phyloP scores from a whole-genome alignment of 805 yeast genomes.

The Suhomyces faveliae region DNA sequence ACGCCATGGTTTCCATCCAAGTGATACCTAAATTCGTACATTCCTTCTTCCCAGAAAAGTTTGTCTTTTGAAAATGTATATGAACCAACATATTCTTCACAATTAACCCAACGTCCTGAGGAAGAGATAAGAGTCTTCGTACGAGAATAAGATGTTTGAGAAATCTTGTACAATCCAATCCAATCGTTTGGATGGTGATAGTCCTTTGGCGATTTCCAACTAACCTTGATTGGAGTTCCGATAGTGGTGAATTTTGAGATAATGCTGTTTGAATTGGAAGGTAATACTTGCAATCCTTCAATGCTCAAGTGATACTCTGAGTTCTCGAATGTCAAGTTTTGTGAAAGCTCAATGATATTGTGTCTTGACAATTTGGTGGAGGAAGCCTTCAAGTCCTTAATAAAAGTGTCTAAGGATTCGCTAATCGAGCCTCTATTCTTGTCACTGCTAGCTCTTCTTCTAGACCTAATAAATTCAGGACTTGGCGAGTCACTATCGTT shows the following conservation, averaged over 20 bases:
- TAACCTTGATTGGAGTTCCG: conserved; percentile 55
- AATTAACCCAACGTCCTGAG: conserved; percentile 62
- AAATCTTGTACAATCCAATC: conserved; percentile 71
- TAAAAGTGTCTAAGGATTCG: conserved; percentile 47
- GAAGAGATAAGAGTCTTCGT: conserved; percentile 60
- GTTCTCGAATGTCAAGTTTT: conserved; percentile 37
- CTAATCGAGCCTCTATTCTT: conserved; percentile 35
- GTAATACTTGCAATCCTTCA: conserved; percentile 15
- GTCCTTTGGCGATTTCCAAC: conserved; percentile 52
- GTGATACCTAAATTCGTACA: conserved; percentile 74
- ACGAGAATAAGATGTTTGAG: conserved; percentile 56
- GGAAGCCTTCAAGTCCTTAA: conserved; percentile 39
- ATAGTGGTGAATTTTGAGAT: conserved; percentile 22
- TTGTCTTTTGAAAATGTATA: conserved; percentile 48
- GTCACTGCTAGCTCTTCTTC: conserved; percentile 19
- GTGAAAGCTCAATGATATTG: conserved; percentile 39
- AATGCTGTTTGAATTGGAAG: conserved; percentile 9
- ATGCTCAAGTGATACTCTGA: conserved; percentile 32
- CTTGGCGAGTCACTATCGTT: conserved; percentile 15
- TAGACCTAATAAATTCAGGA: conserved; percentile 12
- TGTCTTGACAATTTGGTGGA: conserved; percentile 32
- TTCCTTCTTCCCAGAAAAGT: conserved; percentile 64
- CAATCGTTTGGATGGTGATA: conserved; percentile 56
- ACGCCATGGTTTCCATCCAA: conserved; percentile 67
- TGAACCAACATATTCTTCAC: conserved; percentile 37